Base-by-base conservation (phyloP, 768 basidiomycete species). In the Tylopilus balloui region DNA sequence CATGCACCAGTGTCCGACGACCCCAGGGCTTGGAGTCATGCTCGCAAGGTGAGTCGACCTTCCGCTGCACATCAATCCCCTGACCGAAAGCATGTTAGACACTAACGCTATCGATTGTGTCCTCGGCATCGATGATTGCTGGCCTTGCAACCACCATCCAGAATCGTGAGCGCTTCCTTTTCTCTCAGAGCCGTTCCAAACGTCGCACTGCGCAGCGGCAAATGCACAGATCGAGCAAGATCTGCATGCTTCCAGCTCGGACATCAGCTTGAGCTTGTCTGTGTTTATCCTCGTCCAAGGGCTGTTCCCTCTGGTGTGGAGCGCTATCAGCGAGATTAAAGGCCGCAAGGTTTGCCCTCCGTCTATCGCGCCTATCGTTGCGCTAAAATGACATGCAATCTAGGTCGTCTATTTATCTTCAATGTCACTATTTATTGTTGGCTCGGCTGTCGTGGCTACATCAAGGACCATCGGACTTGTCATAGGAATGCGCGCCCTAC, bases 281-380 rank as follows among this genome's bases (percentile, higher is more conserved):
- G 49, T 86, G 19, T 90, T 87, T 67, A 81, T 88, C 50, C 69
- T 84, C 2, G 53, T 83, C 4, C 89, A 90, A 67, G 89, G 89
- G 2, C 56, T 71, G 17, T 69, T 80, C 43, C 89, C 89, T 0
- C 51, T 87, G 25, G 36, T 84, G 1, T 90, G 88, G 87, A 78
- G 75, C 31, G 77, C 82, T 0, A 67, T 89, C 24, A 85, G 84
- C 52, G 89, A 92, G 64, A 77, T 91, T 14, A 81, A 80, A 57
- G 89, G 89, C 1, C 71, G 88, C 44, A 90, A 81, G 73, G 83
- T 81, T 54, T 31, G 49, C 7, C 6, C 47, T 49, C 28, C 15
- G 19, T 39, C 12, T 14, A 44, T 44, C 42, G 2, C n/a, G 20
- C 24, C 6, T 23, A 34, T 27, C 7, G 15, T 25, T 38, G 21